Conservation (phyloP, 805 yeast genomes). For the Candida maris region DNA sequence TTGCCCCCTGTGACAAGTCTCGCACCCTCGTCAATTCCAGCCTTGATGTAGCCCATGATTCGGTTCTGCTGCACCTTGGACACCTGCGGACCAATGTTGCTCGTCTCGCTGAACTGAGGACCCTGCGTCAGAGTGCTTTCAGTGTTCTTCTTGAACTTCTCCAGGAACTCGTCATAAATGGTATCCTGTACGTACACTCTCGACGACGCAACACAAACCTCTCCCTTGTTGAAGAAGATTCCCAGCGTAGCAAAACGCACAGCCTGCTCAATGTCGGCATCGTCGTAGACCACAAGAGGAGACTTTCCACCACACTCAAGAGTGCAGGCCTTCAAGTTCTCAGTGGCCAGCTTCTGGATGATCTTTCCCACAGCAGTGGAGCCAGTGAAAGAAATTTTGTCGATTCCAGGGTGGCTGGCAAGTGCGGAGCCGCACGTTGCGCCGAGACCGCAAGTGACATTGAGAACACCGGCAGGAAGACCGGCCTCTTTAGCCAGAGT, state of each 20-base stretch:
- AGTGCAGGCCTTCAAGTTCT: constrained; percentile 84
- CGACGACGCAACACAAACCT: constrained; percentile 94
- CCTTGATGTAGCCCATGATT: constrained; percentile 70
- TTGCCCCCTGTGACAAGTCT: constrained; percentile 65
- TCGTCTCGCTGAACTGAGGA: constrained; percentile 73
- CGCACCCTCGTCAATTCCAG: constrained; percentile 84
- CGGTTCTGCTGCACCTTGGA: constrained; percentile 74
- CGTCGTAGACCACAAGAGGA: constrained; percentile 84
- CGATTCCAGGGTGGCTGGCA: constrained; percentile 53
- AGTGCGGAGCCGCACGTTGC: constrained; percentile 56
- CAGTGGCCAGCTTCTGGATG: constrained; percentile 78
- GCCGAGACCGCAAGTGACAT: constrained; percentile 62
- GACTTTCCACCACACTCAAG: constrained; percentile 97
- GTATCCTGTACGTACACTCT: constrained; percentile 85
- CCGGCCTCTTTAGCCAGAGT: constrained; percentile 54
- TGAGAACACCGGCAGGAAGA: constrained; percentile 61
- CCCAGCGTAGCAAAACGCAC: constrained; percentile 74
- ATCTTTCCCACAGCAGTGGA: constrained; percentile 71
- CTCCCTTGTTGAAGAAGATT: constrained; percentile 92
- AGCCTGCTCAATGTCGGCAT: constrained; percentile 75
- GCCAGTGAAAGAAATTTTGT: constrained; percentile 67
- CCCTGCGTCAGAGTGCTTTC: constrained; percentile 61
- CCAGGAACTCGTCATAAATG: constrained; percentile 72
- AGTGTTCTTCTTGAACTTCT: constrained; percentile 52
- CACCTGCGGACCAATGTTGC: constrained; percentile 91